Base-by-base conservation (phyloP, 495 filamentous ascomycete species). In the Podospora appendiculata region DNA sequence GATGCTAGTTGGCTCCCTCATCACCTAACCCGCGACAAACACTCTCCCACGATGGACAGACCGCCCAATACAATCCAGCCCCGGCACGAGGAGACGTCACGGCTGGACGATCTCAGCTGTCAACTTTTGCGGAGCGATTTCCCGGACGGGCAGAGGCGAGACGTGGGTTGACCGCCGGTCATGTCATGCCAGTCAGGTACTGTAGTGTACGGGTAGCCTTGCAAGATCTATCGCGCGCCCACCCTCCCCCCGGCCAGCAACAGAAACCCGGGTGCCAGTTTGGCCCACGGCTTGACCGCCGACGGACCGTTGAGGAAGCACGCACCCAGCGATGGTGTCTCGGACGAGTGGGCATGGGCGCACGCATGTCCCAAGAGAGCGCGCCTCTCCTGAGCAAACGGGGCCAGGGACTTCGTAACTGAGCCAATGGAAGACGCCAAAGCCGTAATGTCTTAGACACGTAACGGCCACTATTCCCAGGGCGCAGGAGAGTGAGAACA, bases 71-170 rank as follows among this genome's bases (percentile, higher is more conserved):
- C 25, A 36, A 19, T 17, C 13, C 50, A 45, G 9, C 25, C 33
- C 16, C 32, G 42, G 32, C 16, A 52, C 12, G 12, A 42, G 3
- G 11, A 16, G 39, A 7, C 14, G 8, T 25, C 25, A 33, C 18
- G 18, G 36, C 45, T 50, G 25, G 25, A 25, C 46, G 33, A 45
- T 48, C 47, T 56, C 53, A 56, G 53, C 53, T 56, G 48, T 41
- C 39, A 38, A 14, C 14, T 11, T 8, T 13, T 43, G 19, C 25
- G 43, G 48, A 47, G 48, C 17, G 34, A 51, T 48, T 50, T 50
- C 53, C 53, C 45, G 16, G 47, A 55, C 40, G 35, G 53, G 53
- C 41, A 35, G 46, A 42, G 33, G 34, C 8, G 41, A 17, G 43
- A 32, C 19, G 17, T 17, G 11, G 17, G 17, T 33, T 25, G 25